Evolutionary conservation across 2,329 filamentous ascomycete genomes (phyloP).

Genomic region (Mollisia scopiformis): DNA sequence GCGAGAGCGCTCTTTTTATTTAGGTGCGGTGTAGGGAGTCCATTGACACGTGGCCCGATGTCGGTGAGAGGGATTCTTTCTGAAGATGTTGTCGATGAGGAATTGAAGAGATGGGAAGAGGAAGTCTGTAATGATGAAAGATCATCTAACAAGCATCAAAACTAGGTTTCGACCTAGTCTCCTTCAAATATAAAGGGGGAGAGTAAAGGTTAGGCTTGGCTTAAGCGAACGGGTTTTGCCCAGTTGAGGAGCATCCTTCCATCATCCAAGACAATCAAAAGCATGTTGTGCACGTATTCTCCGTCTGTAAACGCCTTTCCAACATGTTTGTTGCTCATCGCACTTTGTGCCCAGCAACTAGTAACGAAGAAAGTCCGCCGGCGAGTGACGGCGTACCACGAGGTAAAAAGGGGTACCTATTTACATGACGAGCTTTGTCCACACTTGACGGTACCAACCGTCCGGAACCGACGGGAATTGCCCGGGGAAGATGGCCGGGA

Average conservation of each 20-base stretch:
- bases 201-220: background rate
- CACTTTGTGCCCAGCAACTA: conserved; percentile 1
- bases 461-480: background rate
- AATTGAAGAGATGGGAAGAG: background rate
- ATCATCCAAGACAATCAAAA: background rate
- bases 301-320: background rate
- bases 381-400: background rate
- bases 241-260: background rate
- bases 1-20: background rate
- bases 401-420: background rate
- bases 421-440: background rate
- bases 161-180: background rate
- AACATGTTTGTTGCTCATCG: background rate
- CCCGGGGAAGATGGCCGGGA: too few relatives aligned
- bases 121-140: background rate
- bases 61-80: background rate
- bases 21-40: background rate
- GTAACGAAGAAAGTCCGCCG: background rate
- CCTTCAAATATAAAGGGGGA: background rate
- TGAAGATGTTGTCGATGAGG: background rate
- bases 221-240: background rate
- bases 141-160: background rate
- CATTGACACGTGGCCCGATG: background rate
- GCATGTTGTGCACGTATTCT: background rate
- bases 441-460: background rate